phyloP scores from a whole-genome alignment of 345 rosid genomes.

The Draba incana region DNA sequence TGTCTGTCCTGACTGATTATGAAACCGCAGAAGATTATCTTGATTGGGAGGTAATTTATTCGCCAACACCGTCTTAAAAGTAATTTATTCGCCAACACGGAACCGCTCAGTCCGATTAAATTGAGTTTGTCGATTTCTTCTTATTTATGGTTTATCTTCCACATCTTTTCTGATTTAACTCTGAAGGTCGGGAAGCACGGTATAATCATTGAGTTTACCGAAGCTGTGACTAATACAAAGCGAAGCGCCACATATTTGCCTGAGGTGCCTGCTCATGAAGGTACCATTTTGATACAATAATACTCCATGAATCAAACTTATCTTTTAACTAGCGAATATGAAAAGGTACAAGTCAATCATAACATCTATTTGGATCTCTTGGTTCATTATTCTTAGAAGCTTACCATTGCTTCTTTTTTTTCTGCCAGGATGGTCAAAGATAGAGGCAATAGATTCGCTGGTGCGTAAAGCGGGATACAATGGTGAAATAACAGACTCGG shows the following conservation, averaged over 20 bases:
- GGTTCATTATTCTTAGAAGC: not conserved
- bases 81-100: not conserved
- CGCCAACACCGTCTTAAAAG: not conserved
- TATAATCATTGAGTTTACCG: conserved; percentile 84
- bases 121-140: not conserved
- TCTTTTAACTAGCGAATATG: not conserved
- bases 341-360: too few species aligned
- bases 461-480: conserved; percentile 85
- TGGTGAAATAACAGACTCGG: conserved; percentile 63
- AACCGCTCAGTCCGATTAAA: not conserved
- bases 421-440: conserved; percentile 72
- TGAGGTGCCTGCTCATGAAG: conserved; percentile 98
- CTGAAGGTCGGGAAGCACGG: conserved; percentile 91
- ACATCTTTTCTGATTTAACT: conserved; percentile 7
- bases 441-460: conserved; percentile 88
- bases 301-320: not conserved
- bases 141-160: not conserved
- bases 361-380: not conserved
- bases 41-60: conserved; percentile 99
- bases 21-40: conserved; percentile 78
- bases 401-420: not conserved
- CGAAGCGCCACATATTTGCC: conserved; percentile 96
- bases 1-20: conserved; percentile 81
- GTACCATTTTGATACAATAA: conserved; percentile 35
- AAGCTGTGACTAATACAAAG: conserved; percentile 64